A percentile compares a stretch with the other conserved stretches of the same genome.
Conservation (phyloP, 2,329 filamentous ascomycete genomes). For the Cladosporium sp. region DNA sequence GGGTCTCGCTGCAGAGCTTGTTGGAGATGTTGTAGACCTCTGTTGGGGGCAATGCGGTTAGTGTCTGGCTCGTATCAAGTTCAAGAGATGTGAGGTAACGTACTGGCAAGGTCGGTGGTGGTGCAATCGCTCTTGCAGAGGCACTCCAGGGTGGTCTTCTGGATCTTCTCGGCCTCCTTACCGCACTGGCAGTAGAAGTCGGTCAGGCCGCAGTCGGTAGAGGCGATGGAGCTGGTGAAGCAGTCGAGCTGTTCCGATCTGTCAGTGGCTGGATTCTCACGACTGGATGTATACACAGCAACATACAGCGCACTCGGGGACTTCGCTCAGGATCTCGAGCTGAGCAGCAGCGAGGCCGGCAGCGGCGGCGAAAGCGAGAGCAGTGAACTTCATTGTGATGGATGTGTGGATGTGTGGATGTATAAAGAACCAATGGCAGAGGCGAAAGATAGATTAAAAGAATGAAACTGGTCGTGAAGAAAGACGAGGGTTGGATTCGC, state of each 20-base stretch:
- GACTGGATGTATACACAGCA: neutral
- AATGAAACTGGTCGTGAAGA: neutral
- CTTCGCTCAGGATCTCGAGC: constrained; percentile 6
- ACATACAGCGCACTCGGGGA: constrained; percentile 10
- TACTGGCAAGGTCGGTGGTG: constrained; percentile 35
- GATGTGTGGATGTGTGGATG: neutral
- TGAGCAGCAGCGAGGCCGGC: constrained; percentile 10
- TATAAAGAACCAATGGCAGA: neutral
- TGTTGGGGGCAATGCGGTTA: constrained; percentile 13
- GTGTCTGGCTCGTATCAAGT: neutral
- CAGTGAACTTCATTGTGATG: constrained; percentile 10
- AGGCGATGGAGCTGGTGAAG: constrained; percentile 43
- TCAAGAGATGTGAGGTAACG: constrained; percentile 17
- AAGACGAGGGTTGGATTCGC: neutral
- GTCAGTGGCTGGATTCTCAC: neutral
- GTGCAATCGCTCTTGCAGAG: constrained; percentile 34
- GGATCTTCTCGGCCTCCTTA: constrained; percentile 33
- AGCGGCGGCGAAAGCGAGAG: constrained; percentile 6
- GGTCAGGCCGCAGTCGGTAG: constrained; percentile 43
- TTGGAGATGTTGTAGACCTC: constrained; percentile 18
- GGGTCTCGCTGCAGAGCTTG: constrained; percentile 22
- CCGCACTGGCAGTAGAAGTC: constrained; percentile 52
- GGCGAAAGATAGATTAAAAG: neutral
- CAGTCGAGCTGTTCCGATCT: constrained; percentile 33
- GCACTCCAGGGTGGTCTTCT: constrained; percentile 37